Conservation (phyloP, 495 filamentous ascomycete species). For the Margaritispora aquatica region DNA sequence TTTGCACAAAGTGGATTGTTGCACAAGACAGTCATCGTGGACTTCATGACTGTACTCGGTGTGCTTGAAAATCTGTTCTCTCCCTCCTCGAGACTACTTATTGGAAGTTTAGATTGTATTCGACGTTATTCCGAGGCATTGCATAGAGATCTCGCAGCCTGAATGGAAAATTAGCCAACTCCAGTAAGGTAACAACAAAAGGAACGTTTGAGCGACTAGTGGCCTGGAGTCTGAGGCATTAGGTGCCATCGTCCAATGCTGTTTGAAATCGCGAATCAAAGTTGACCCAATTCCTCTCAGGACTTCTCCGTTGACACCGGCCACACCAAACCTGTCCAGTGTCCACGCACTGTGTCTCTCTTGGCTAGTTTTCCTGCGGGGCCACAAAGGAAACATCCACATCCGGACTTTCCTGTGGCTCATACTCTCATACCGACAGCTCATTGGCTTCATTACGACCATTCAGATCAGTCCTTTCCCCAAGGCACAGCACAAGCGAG, state of each 20-base stretch:
- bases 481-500: slow-evolving; percentile 3
- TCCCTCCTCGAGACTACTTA: not conserved
- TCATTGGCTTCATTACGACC: slow-evolving; percentile 7
- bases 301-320: no score
- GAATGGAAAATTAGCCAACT: not conserved
- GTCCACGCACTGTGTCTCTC: no score
- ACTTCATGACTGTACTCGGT: not conserved
- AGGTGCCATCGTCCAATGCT: no score
- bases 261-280: no score
- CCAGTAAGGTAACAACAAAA: no score
- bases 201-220: no score
- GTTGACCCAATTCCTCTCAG: no score
- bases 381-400: no score
- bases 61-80: not conserved
- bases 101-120: not conserved
- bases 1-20: not conserved
- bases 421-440: not conserved
- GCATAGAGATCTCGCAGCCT: not conserved
- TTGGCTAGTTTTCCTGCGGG: no score
- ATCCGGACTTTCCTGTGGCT: not conserved
- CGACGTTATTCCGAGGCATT: not conserved
- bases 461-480: not conserved
- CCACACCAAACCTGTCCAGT: no score
- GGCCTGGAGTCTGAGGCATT: no score
- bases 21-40: not conserved